Percentiles rank a stretch among this genome's conserved stretches.
These are phyloP conservation scores for Microdochium paspali DNA, from an alignment of 2,329 filamentous ascomycete genomes.

Conservation along the genomic window DNA sequence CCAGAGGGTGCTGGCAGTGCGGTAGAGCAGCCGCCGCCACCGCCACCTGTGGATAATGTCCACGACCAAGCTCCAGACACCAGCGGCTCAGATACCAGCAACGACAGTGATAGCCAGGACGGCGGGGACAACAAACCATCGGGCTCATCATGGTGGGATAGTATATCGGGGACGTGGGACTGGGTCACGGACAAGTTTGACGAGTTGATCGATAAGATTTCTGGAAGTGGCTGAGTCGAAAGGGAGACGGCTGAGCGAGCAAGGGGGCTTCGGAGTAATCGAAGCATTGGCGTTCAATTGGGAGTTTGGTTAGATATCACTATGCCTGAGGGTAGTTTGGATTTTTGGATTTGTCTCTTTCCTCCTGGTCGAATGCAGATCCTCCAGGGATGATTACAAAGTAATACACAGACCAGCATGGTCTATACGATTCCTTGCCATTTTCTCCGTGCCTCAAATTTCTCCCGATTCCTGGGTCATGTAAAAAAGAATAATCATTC, in stretches of 20 bases:
- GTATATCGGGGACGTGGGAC: slow-evolving; percentile 7
- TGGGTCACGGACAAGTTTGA: slow-evolving; percentile 16
- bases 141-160: slow-evolving; percentile 11
- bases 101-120: slow-evolving; percentile 39
- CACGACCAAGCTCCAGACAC: slow-evolving; percentile 21
- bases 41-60: slow-evolving; percentile 5
- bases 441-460: no score
- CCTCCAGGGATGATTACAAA: no score
- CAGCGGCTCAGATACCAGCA: slow-evolving; percentile 32
- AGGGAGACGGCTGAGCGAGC: not conserved
- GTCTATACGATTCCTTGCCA: no score
- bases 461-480: no score
- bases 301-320: no score
- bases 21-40: slow-evolving; percentile 1
- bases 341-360: no score
- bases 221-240: not conserved
- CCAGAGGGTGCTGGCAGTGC: not conserved
- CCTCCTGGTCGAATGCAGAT: no score
- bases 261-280: no score
- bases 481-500: no score
- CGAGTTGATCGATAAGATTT: slow-evolving; percentile 10
- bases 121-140: slow-evolving; percentile 25
- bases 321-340: no score
- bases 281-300: no score
- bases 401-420: no score